Percentiles rank a stretch among this genome's conserved stretches.
Evolutionary conservation across 371 early-diverging fungal genomes (phyloP).

Genomic region (Mucor saturninus): DNA sequence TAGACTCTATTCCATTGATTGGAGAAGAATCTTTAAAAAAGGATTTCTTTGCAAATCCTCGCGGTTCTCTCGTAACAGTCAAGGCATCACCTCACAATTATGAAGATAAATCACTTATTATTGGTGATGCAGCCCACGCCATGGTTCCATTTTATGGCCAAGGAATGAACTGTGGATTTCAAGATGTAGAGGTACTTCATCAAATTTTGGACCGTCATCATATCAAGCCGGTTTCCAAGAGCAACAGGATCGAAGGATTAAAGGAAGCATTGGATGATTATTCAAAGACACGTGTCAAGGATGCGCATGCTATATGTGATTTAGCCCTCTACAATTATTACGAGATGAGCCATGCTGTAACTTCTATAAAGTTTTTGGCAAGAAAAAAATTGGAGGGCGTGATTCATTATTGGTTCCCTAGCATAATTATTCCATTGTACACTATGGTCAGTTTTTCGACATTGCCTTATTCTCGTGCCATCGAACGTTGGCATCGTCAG

Average conservation of each 20-base stretch:
- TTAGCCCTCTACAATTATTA: conserved; percentile 93
- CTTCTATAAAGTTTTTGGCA: conserved; percentile 68
- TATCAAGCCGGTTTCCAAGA: conserved; percentile 34
- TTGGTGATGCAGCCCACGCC: conserved; percentile 97
- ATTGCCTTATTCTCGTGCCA: conserved; percentile 82
- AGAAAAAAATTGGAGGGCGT: conserved; percentile 80
- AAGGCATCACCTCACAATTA: conserved; percentile 91
- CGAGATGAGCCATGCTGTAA: conserved; percentile 93
- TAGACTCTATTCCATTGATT: conserved; percentile 84
- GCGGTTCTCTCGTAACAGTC: conserved; percentile 83
- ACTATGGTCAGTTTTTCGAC: conserved; percentile 96
- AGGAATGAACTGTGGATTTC: conserved; percentile 98
- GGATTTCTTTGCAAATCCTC: conserved; percentile 85
- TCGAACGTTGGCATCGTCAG: conserved; percentile 64
- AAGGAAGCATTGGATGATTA: conserved; percentile 74
- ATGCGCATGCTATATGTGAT: conserved; percentile 93
- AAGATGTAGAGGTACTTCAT: conserved; percentile 86
- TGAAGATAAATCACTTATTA: conserved; percentile 73
- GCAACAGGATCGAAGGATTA: conserved; percentile 36
- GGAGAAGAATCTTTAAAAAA: conserved; percentile 69
- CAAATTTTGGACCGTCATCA: conserved; percentile 63
- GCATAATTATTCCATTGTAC: conserved; percentile 84
- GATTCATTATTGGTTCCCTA: conserved; percentile 78
- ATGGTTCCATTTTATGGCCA: conserved; percentile 98
- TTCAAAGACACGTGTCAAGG: conserved; percentile 71